These are phyloP conservation scores for Secale cereale DNA, from an alignment of 176 grass and related monocot species.

Conservation along the genomic window DNA sequence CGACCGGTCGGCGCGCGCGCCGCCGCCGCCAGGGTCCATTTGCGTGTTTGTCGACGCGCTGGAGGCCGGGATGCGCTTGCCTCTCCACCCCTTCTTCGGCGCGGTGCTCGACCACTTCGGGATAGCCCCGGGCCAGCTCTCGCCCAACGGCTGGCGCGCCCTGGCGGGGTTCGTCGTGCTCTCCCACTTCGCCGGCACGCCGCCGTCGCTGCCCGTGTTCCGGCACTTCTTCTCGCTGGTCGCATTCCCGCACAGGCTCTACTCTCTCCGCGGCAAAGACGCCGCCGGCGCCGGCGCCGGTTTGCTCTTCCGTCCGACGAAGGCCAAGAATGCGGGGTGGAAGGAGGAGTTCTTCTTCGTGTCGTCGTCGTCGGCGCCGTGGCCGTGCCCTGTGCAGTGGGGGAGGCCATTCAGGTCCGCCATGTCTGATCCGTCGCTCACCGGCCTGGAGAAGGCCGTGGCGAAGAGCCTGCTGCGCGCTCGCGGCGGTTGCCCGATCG, in stretches of 20 bases:
- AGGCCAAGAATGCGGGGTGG: not conserved
- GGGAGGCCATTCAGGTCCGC: not conserved
- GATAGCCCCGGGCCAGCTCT: not conserved
- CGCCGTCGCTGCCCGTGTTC: not conserved
- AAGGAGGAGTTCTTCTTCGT: not conserved
- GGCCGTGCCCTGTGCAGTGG: not conserved
- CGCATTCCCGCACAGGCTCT: not conserved
- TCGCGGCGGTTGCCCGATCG: not conserved
- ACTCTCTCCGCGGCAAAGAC: not conserved
- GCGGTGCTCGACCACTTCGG: not conserved
- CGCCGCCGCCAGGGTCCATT: not conserved
- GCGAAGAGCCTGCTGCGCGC: not conserved
- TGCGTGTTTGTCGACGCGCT: not conserved
- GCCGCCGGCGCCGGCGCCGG: not conserved
- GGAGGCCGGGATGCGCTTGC: not conserved
- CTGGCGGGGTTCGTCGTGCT: constrained; percentile 1
- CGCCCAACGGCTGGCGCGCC: not conserved
- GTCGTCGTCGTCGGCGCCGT: not conserved
- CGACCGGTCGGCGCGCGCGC: not conserved
- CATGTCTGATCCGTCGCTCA: not conserved
- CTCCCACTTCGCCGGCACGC: not conserved
- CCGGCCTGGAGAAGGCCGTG: not conserved
- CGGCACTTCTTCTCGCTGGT: not conserved
- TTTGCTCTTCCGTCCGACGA: not conserved
- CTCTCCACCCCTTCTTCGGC: not conserved